Base-by-base conservation (phyloP, 139 green algal genomes). In the Coccomyxa sp. region DNA sequence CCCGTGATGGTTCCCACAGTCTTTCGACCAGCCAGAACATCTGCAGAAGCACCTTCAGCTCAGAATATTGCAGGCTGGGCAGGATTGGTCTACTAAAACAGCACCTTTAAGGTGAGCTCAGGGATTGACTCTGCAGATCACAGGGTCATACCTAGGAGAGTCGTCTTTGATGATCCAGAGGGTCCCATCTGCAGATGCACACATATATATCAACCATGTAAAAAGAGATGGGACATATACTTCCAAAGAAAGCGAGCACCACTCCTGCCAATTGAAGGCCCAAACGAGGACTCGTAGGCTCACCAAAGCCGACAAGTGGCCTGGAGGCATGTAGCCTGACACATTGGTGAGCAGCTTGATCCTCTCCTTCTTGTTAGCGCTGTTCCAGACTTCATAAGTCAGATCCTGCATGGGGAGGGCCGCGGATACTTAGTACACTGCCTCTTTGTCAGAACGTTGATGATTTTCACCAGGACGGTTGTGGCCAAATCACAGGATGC, bases 21-120 rank as follows among this genome's bases (percentile, higher is more conserved):
- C 72, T 91, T 88, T 1, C 89, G 79, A 10, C 85, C 86, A 29
- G 77, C 85, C 54, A 96, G 74, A 33, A 94, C 76, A 74, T 94
- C 89, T 72, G 55, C 73, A 34, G 33, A 40, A 41, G 12, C 33
- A 40, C 18, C 16, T 12, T 12, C 12, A 29, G 14, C 35, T 40
- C 69, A 31, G 34, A n/a, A n/a, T n/a, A n/a, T n/a, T n/a, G n/a
- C n/a, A n/a, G n/a, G n/a, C n/a, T n/a, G n/a, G n/a, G n/a, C n/a
- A n/a, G n/a, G n/a, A n/a, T n/a, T n/a, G n/a, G n/a, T n/a, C n/a
- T n/a, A n/a, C n/a, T n/a, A n/a, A n/a, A n/a, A n/a, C n/a, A n/a
- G n/a, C n/a, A n/a, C n/a, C n/a, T n/a, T n/a, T n/a, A n/a, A n/a
- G n/a, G n/a, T n/a, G n/a, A n/a, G n/a, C n/a, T n/a, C n/a, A n/a